A percentile compares a stretch with the other conserved stretches of the same genome.
These are phyloP conservation scores for Fraxinus cuspidata DNA, from an alignment of 257 asterid genomes.

Conservation along the genomic window DNA sequence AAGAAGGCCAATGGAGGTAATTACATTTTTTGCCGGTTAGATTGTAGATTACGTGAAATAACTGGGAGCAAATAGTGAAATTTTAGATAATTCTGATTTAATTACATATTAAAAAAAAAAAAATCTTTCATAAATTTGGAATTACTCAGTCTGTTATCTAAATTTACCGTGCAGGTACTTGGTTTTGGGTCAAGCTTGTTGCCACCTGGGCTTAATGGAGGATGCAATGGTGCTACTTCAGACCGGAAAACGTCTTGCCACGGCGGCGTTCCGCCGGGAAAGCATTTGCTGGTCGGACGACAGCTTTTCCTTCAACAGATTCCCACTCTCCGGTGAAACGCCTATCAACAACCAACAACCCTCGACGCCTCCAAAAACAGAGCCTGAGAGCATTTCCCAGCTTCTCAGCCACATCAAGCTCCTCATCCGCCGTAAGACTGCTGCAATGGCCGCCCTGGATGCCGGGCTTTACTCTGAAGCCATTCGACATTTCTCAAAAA, in stretches of 20 bases:
- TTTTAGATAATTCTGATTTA: conserved; percentile 25
- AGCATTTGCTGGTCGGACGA: conserved; percentile 66
- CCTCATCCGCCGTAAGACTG: conserved; percentile 70
- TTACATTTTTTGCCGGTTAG: conserved; percentile 11
- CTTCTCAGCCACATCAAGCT: conserved; percentile 68
- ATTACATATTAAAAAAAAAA: conserved; percentile 5
- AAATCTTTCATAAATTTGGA: conserved; percentile 1
- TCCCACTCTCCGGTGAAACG: conserved; percentile 36
- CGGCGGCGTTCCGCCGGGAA: conserved; percentile 85
- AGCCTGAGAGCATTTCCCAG: conserved; percentile 61
- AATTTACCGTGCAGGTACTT: conserved; percentile 56
- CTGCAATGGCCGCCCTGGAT: conserved; percentile 77
- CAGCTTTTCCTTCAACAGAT: conserved; percentile 24
- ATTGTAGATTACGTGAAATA: conserved; percentile 50
- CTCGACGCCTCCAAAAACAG: conserved; percentile 47
- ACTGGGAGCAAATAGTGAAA: conserved; percentile 32
- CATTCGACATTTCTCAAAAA: conserved; percentile 69
- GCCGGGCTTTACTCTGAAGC: conserved; percentile 73
- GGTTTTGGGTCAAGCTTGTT: conserved; percentile 89
- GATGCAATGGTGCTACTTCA: conserved; percentile 94
- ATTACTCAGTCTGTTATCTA: conserved; percentile 21
- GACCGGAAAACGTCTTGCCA: conserved; percentile 86
- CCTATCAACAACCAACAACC: conserved; percentile 36
- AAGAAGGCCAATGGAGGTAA: conserved; percentile 93
- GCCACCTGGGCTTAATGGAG: conserved; percentile 93